Percentiles rank a stretch among this genome's conserved stretches.
These are phyloP conservation scores for Colletotrichum nymphaeae DNA, from an alignment of 2,329 filamentous ascomycete species.

Conservation along the genomic window DNA sequence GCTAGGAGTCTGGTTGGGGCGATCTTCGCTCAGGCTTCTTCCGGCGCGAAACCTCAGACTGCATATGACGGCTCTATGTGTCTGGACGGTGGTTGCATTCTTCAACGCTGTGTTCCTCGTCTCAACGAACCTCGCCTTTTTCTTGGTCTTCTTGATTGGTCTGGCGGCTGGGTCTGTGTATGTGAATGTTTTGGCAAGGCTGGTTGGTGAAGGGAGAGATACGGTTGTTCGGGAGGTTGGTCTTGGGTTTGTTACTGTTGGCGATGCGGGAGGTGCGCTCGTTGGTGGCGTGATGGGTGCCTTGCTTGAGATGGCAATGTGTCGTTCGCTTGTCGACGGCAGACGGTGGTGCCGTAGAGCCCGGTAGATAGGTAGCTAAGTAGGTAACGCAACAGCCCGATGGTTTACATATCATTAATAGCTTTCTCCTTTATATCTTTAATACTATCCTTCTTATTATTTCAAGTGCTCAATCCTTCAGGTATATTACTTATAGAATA, in stretches of 20 bases:
- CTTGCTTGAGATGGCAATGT: constrained; percentile 38
- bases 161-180: constrained; percentile 44
- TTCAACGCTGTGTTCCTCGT: constrained; percentile 40
- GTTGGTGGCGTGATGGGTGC: constrained; percentile 42
- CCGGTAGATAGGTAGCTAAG: background rate
- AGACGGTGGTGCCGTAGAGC: constrained; percentile 20
- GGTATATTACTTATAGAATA: too few relatives aligned
- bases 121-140: constrained; percentile 39
- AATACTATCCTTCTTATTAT: too few relatives aligned
- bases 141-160: constrained; percentile 43
- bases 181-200: constrained; percentile 39
- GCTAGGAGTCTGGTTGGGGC: constrained; percentile 42
- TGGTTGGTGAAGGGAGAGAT: constrained; percentile 38
- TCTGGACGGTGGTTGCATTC: constrained; percentile 32
- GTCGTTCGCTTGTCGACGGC: constrained; percentile 1
- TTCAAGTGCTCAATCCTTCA: too few relatives aligned
- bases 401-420: background rate
- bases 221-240: constrained; percentile 41
- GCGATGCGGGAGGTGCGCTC: constrained; percentile 43
- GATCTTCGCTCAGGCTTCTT: constrained; percentile 39
- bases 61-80: constrained; percentile 28
- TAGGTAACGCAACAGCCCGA: too few relatives aligned
- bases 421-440: background rate
- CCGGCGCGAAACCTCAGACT: constrained; percentile 28
- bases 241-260: constrained; percentile 42